A percentile compares a stretch with the other conserved stretches of the same genome.
phyloP scores from a whole-genome alignment of 2,329 filamentous ascomycete species.

The Rhexocercosporidium sp. region DNA sequence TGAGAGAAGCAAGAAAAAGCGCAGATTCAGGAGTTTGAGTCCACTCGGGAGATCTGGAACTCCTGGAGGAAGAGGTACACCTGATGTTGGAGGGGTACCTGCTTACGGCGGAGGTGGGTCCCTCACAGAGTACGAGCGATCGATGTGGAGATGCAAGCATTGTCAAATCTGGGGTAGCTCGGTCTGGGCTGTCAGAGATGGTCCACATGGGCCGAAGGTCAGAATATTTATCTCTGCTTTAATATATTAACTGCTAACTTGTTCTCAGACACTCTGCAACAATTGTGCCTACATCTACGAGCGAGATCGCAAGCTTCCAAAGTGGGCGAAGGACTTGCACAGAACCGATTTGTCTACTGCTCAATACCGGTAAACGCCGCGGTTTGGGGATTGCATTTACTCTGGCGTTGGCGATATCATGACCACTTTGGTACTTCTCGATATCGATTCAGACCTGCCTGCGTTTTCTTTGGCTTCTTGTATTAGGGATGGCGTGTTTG shows the following conservation, averaged over 20 bases:
- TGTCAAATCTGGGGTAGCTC: slow-evolving; percentile 87
- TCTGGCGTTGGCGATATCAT: slow-evolving; percentile 8
- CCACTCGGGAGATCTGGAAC: slow-evolving; percentile 73
- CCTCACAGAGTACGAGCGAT: slow-evolving; percentile 77
- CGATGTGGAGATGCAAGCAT: slow-evolving; percentile 85
- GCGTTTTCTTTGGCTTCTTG: slow-evolving; percentile 11
- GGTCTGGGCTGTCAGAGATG: slow-evolving; percentile 94
- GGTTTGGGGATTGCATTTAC: background rate
- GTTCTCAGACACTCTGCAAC: slow-evolving; percentile 74
- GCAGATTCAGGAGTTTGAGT: slow-evolving; percentile 86
- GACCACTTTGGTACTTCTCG: background rate
- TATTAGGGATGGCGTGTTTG: slow-evolving; percentile 11
- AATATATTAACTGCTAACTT: background rate
- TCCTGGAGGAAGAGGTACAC: slow-evolving; percentile 76
- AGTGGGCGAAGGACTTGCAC: slow-evolving; percentile 76
- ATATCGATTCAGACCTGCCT: background rate
- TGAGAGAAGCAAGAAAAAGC: slow-evolving; percentile 94
- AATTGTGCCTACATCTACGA: slow-evolving; percentile 93
- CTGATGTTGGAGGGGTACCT: slow-evolving; percentile 79
- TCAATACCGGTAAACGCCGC: slow-evolving; percentile 39
- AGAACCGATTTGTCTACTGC: slow-evolving; percentile 37
- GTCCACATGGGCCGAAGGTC: slow-evolving; percentile 82
- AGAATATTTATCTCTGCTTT: slow-evolving; percentile 44
- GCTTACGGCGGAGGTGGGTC: slow-evolving; percentile 61
- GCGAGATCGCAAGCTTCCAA: slow-evolving; percentile 81